Conservation (phyloP, 2,329 filamentous ascomycete genomes). For the Diplodia mutila region DNA sequence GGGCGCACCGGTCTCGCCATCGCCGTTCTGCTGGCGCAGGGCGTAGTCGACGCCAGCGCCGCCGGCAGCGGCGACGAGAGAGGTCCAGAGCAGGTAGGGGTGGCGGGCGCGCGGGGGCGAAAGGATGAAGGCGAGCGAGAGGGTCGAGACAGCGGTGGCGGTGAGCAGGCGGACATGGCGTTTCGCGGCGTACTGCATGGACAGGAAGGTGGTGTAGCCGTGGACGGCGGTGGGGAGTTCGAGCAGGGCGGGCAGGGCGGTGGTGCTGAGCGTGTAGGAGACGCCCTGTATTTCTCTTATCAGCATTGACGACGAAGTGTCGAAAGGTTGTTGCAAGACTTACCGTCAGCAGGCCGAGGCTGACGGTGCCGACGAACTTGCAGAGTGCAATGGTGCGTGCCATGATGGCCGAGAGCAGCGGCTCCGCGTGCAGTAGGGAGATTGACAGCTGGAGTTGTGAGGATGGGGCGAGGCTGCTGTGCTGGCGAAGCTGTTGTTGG, state of each 20-base stretch:
- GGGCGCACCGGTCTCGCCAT: constrained; percentile 17
- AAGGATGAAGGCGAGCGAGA: constrained; percentile 76
- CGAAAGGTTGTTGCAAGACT: constrained; percentile 40
- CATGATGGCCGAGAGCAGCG: constrained; percentile 54
- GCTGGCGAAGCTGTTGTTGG: neutral
- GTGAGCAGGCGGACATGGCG: constrained; percentile 70
- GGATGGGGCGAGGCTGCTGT: constrained; percentile 12
- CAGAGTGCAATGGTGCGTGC: constrained; percentile 72
- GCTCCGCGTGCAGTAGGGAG: neutral
- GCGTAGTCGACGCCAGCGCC: constrained; percentile 43
- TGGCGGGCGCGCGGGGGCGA: constrained; percentile 77
- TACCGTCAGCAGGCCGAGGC: constrained; percentile 86
- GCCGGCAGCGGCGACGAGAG: constrained; percentile 63
- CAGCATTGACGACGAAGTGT: constrained; percentile 1
- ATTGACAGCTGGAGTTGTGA: constrained; percentile 8
- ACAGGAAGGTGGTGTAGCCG: constrained; percentile 69
- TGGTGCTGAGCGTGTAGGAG: constrained; percentile 78
- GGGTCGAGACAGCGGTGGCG: constrained; percentile 68
- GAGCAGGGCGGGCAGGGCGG: constrained; percentile 80
- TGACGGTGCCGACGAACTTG: constrained; percentile 93
- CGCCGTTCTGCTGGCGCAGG: constrained; percentile 29
- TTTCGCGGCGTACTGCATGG: constrained; percentile 62
- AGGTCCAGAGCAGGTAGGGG: constrained; percentile 88
- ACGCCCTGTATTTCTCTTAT: constrained; percentile 65
- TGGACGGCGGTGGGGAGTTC: constrained; percentile 75